Evolutionary conservation across 768 basidiomycete species (phyloP).

Genomic region (Gyrodon lividus): DNA sequence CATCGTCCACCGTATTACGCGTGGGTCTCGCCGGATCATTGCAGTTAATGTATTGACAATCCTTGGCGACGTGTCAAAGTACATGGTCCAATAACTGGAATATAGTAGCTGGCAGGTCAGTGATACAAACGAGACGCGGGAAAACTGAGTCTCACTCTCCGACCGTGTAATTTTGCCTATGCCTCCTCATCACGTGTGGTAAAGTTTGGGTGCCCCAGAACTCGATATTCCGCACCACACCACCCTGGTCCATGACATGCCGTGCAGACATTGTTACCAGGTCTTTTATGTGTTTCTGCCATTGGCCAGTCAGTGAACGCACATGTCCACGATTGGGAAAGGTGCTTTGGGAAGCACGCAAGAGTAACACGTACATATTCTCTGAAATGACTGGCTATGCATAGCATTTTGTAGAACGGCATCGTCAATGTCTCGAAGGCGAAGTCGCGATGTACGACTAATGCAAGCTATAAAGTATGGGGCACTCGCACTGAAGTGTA

Average conservation of each 20-base stretch:
- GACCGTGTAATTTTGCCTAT: conserved; percentile 50
- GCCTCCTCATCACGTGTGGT: conserved; percentile 71
- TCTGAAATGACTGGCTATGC: conserved; percentile 72
- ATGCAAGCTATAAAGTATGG: too few relatives aligned
- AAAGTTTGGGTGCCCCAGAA: conserved; percentile 73
- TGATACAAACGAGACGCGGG: neutral
- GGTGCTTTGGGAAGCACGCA: neutral
- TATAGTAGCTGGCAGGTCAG: conserved; percentile 6
- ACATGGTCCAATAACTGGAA: conserved; percentile 83
- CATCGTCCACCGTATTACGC: conserved; percentile 80
- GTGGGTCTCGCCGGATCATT: conserved; percentile 74
- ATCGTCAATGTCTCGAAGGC: conserved; percentile 38
- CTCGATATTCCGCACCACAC: conserved; percentile 77
- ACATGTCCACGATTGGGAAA: neutral
- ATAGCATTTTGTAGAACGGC: conserved; percentile 88
- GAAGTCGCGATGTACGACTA: too few relatives aligned
- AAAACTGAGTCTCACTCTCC: conserved; percentile 70
- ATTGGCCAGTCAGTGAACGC: neutral
- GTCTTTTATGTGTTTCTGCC: conserved; percentile 69
- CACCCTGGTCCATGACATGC: conserved; percentile 72
- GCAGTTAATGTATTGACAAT: conserved; percentile 62
- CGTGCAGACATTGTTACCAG: conserved; percentile 70
- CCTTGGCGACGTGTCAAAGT: conserved; percentile 83
- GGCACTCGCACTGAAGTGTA: neutral
- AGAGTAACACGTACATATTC: conserved; percentile 57